Base-by-base conservation (phyloP, 2,329 filamentous ascomycete genomes). In the Apiospora hydei region DNA sequence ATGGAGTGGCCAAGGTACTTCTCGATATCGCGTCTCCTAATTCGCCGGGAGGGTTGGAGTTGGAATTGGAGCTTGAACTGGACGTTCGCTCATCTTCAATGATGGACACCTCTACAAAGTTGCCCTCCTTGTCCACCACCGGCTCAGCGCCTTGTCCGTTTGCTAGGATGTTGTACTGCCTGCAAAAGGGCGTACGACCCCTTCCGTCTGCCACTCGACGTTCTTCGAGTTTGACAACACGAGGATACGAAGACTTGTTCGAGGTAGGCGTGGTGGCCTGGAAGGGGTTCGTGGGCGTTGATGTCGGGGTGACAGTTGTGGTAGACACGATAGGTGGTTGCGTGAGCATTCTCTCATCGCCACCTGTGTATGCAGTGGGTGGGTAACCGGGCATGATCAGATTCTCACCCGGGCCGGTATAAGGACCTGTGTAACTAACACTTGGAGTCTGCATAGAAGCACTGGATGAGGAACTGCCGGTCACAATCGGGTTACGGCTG, bases 191-290 rank as follows among this genome's bases (percentile, higher is more conserved):
- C 18, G 80, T 75, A 1, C 80, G 76, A 1, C 81, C 77, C 21
- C 80, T 76, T 11, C 79, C 72, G 26, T 74, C 77, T 8, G 78
- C 71, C 24, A 85, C 78, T 21, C 88, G 88, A 18, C 87, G 85
- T 78, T 90, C 89, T 69, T 88, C 82, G 57, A 90, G 80, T 76
- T 90, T 90, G 72, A 90, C 80, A 11, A 88, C 84, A 34, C 84
- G 84, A 2, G 88, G 88, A 72, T 89, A 90, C 0, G 69, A 70
- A 81, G 57, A 64, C 57, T 64, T 64, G 21, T 64, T 64, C 18
- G 57, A 64, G 18, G 57, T 64, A 8, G 57, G 57, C 11, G 57
- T 64, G 7, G 57, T 64, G 34, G 57, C 57, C 34, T 69, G 43
- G 67, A 69, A 46, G n/a, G 67, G 46, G 11, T 69, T 69, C 26